phyloP scores from a whole-genome alignment of 2,329 filamentous ascomycete species.

The Talaromyces sp. region DNA sequence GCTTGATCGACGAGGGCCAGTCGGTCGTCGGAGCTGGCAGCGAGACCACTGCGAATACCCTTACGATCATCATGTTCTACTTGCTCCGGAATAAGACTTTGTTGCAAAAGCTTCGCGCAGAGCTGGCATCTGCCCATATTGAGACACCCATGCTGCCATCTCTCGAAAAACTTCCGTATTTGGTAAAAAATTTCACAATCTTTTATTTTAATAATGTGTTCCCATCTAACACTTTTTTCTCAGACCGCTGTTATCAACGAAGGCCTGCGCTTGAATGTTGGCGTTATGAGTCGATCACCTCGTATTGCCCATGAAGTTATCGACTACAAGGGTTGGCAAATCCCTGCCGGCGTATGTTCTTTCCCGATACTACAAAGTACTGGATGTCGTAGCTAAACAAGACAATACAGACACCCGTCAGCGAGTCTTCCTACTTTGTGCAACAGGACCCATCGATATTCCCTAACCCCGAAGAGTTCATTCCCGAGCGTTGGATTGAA shows the following conservation, averaged over 20 bases:
- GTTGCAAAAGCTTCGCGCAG: slow-evolving; percentile 18
- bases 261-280: slow-evolving; percentile 26
- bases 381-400: background rate
- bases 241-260: slow-evolving; percentile 29
- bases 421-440: slow-evolving; percentile 33
- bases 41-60: slow-evolving; percentile 27
- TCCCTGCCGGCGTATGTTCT: slow-evolving; percentile 19
- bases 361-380: background rate
- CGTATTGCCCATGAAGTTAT: slow-evolving; percentile 24
- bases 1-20: slow-evolving; percentile 26
- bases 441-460: slow-evolving; percentile 32
- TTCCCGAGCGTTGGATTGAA: slow-evolving; percentile 33
- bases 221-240: background rate
- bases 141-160: slow-evolving; percentile 20
- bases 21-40: slow-evolving; percentile 27
- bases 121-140: slow-evolving; percentile 20
- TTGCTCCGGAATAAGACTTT: slow-evolving; percentile 18
- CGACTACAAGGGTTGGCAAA: slow-evolving; percentile 26
- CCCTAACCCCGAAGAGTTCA: slow-evolving; percentile 27
- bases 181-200: slow-evolving; percentile 13
- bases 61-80: slow-evolving; percentile 27
- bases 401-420: slow-evolving; percentile 24
- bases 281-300: slow-evolving; percentile 24
- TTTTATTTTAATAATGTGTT: too few relatives aligned
- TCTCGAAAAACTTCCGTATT: slow-evolving; percentile 38